phyloP scores from a whole-genome alignment of 345 rosid genomes.

The Limnanthes douglasii region DNA sequence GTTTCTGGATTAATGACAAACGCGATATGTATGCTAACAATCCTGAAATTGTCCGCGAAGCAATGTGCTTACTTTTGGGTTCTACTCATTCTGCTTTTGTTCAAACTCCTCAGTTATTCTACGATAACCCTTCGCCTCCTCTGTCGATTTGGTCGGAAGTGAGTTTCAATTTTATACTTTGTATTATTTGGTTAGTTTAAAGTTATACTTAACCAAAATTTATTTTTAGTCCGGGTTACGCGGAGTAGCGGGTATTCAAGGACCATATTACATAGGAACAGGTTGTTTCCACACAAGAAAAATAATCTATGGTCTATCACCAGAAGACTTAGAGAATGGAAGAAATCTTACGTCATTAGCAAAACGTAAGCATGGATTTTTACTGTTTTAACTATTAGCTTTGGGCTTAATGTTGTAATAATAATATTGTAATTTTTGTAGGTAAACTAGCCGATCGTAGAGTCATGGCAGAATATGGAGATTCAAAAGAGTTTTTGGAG shows the following conservation, averaged over 20 bases:
- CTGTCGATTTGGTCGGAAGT: no score
- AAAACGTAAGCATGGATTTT: slow-evolving; percentile 7
- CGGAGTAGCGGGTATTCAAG: slow-evolving; percentile 47
- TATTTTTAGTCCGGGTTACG: no score
- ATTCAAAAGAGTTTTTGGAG: slow-evolving; percentile 21
- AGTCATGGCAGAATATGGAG: slow-evolving; percentile 22
- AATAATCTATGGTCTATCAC: slow-evolving; percentile 38
- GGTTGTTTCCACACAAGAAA: slow-evolving; percentile 50
- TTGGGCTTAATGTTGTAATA: not conserved
- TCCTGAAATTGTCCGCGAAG: slow-evolving; percentile 27
- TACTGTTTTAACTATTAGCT: slow-evolving; percentile 2
- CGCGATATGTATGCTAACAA: slow-evolving; percentile 61
- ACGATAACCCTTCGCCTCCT: slow-evolving; percentile 16
- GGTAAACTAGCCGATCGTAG: slow-evolving; percentile 10
- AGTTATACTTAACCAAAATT: no score
- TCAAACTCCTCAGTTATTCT: slow-evolving; percentile 35
- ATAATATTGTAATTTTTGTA: slow-evolving; percentile 1
- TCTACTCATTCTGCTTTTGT: slow-evolving; percentile 23
- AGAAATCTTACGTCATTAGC: slow-evolving; percentile 9
- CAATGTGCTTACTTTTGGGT: slow-evolving; percentile 32
- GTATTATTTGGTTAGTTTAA: no score
- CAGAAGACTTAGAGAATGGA: slow-evolving; percentile 10
- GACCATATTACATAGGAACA: slow-evolving; percentile 30
- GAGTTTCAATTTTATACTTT: not conserved
- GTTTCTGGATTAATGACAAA: slow-evolving; percentile 65